Percentiles rank a stretch among this genome's conserved stretches.
Conservation (phyloP, 345 rosid species). For the thale cress (Arabidopsis thaliana) region TAIR10.1 NC_003070.9:4262501-4263000, state of each 20-base stretch:
- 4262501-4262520: slow-evolving; percentile 23
- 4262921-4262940: not conserved
- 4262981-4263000: not conserved
- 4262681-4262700: slow-evolving; percentile 11
- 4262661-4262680: not conserved
- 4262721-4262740: slow-evolving; percentile 33
- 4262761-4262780: slow-evolving; percentile 27
- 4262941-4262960: not conserved
- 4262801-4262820: slow-evolving; percentile 18
- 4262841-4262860: not conserved
- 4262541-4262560: slow-evolving; percentile 15
- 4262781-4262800: slow-evolving; percentile 39
- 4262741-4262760: slow-evolving; percentile 16
- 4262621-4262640: slow-evolving; percentile 35
- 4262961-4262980: not conserved
- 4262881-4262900: not conserved
- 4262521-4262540: slow-evolving; percentile 36
- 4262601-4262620: slow-evolving; percentile 35
- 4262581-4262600: slow-evolving; percentile 1
- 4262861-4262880: slow-evolving; percentile 4
- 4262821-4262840: not conserved
- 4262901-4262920: not conserved
- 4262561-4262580: slow-evolving; percentile 38
- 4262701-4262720: not conserved
- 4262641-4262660: slow-evolving; percentile 31